These are phyloP conservation scores for Penicillium paradoxum DNA, from an alignment of 495 filamentous ascomycete species.

Conservation along the genomic window DNA sequence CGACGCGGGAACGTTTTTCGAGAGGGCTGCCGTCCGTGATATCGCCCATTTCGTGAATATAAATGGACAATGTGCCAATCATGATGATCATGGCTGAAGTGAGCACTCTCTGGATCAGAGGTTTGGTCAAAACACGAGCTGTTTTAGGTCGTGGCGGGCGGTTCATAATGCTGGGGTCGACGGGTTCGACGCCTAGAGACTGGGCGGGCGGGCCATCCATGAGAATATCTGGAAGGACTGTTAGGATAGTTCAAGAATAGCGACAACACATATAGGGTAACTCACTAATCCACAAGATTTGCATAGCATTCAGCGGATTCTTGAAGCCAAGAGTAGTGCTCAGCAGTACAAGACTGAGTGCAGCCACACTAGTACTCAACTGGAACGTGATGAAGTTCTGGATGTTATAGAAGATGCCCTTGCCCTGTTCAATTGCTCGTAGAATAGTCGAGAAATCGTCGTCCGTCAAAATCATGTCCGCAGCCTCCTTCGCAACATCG, in stretches of 20 bases:
- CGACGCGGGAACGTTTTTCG: slow-evolving; percentile 49
- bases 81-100: slow-evolving; percentile 89
- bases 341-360: slow-evolving; percentile 82
- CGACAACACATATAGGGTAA: slow-evolving; percentile 11
- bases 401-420: slow-evolving; percentile 99
- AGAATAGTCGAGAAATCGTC: slow-evolving; percentile 98
- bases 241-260: neutral
- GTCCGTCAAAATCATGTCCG: slow-evolving; percentile 99
- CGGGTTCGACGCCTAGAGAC: slow-evolving; percentile 92
- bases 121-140: slow-evolving; percentile 80
- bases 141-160: slow-evolving; percentile 79
- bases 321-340: slow-evolving; percentile 89
- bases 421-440: slow-evolving; percentile 94
- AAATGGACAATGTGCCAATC: slow-evolving; percentile 83
- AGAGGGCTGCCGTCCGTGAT: slow-evolving; percentile 29
- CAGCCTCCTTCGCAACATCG: slow-evolving; percentile 96
- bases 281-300: slow-evolving; percentile 99
- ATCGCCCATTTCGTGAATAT: slow-evolving; percentile 85
- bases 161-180: slow-evolving; percentile 91
- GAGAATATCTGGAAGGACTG: slow-evolving; percentile 70
- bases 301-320: slow-evolving; percentile 96
- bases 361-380: slow-evolving; percentile 93
- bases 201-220: slow-evolving; percentile 99
- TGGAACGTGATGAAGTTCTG: slow-evolving; percentile 99
- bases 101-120: slow-evolving; percentile 75